Evolutionary conservation across 148 eudicot species (phyloP).

Genomic region (Chenopodium suecicum): DNA sequence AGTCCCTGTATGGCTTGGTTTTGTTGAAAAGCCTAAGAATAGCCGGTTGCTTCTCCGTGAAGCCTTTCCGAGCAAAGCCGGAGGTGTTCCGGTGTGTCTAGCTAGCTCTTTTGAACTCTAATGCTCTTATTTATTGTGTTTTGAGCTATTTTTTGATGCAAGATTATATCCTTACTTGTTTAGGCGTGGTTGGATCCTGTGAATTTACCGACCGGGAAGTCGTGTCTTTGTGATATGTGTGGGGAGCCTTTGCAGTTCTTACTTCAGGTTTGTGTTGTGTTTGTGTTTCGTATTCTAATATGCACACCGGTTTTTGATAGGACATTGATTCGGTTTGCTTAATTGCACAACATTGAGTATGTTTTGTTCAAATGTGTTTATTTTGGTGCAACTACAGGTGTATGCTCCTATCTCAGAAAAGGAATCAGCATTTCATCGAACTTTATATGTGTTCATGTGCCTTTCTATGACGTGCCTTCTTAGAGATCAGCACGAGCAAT

Average conservation of each 20-base stretch:
- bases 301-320: too few species aligned
- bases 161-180: slow-evolving; percentile 12
- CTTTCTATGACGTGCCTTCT: slow-evolving; percentile 75
- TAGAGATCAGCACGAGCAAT: slow-evolving; percentile 88
- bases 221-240: slow-evolving; percentile 67
- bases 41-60: slow-evolving; percentile 56
- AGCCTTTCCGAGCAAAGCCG: slow-evolving; percentile 86
- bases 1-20: slow-evolving; percentile 55
- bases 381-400: slow-evolving; percentile 41
- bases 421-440: slow-evolving; percentile 71
- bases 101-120: background rate
- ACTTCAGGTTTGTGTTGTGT: slow-evolving; percentile 59
- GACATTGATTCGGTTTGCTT: background rate
- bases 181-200: slow-evolving; percentile 94
- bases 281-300: too few species aligned
- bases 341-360: background rate
- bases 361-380: background rate
- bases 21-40: slow-evolving; percentile 54
- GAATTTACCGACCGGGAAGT: slow-evolving; percentile 64
- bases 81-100: slow-evolving; percentile 72
- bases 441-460: slow-evolving; percentile 81
- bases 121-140: background rate
- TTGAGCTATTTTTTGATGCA: background rate
- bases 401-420: slow-evolving; percentile 73
- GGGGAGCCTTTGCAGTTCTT: slow-evolving; percentile 80